These are phyloP conservation scores for Alternaria rosae DNA, from an alignment of 2,329 filamentous ascomycete species.

Conservation along the genomic window DNA sequence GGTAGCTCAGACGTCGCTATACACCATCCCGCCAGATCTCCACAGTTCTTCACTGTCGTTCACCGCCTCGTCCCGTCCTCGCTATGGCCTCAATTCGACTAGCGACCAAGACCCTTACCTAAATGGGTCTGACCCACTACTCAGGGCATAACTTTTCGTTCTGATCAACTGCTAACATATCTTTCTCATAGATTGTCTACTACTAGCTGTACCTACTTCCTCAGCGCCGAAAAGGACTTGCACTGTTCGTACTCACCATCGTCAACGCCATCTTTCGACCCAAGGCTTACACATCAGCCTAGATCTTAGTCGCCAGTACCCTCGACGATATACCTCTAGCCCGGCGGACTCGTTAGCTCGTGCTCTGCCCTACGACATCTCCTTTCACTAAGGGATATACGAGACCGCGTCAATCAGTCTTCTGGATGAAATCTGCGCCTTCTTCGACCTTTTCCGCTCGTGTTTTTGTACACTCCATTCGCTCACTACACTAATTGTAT, in stretches of 20 bases:
- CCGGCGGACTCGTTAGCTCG: constrained; percentile 63
- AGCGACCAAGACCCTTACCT: constrained; percentile 2
- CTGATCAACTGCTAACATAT: constrained; percentile 21
- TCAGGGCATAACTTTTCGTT: not conserved
- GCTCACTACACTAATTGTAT: constrained; percentile 55
- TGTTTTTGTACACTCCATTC: constrained; percentile 44
- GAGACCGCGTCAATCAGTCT: constrained; percentile 45
- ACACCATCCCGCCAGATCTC: not conserved
- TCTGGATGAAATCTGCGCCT: constrained; percentile 54
- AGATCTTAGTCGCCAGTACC: constrained; percentile 49
- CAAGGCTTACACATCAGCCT: constrained; percentile 36
- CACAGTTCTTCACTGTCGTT: not conserved
- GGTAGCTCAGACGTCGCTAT: not conserved
- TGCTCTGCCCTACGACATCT: constrained; percentile 55
- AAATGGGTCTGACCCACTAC: not conserved
- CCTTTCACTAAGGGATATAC: constrained; percentile 46
- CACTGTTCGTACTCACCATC: constrained; percentile 28
- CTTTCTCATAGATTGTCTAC: constrained; percentile 18
- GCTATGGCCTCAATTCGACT: not conserved
- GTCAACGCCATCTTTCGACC: not conserved
- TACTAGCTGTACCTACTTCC: constrained; percentile 23
- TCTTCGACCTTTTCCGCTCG: constrained; percentile 43
- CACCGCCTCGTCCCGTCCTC: not conserved
- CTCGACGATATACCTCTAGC: constrained; percentile 50
- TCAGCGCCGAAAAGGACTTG: constrained; percentile 25